phyloP scores from a whole-genome alignment of 1,139 yeast genomes.

The Spathaspora sp. region DNA sequence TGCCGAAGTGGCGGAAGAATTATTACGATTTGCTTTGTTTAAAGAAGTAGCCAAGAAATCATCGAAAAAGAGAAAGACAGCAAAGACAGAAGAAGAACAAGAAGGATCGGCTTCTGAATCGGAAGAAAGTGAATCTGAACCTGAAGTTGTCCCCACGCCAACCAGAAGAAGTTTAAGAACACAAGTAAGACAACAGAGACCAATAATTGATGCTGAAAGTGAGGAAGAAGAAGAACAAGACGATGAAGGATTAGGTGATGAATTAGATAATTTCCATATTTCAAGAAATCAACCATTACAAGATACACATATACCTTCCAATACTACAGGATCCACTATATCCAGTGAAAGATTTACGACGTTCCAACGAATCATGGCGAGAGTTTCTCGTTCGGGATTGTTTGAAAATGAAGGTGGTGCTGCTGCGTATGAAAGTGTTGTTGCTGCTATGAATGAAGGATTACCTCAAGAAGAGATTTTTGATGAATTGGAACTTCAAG shows the following conservation, averaged over 20 bases:
- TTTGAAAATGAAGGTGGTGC: slow-evolving; percentile 45
- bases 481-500: slow-evolving; percentile 47
- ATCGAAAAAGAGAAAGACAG: slow-evolving; percentile 31
- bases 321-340: slow-evolving; percentile 21
- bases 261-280: slow-evolving; percentile 24
- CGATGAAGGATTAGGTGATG: slow-evolving; percentile 24
- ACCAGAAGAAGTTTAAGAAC: slow-evolving; percentile 19
- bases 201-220: slow-evolving; percentile 6
- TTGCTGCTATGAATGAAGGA: slow-evolving; percentile 48
- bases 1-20: slow-evolving; percentile 82
- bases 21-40: slow-evolving; percentile 83
- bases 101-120: slow-evolving; percentile 25
- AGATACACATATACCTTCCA: slow-evolving; percentile 20
- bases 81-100: slow-evolving; percentile 15
- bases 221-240: no score
- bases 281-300: slow-evolving; percentile 24
- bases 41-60: slow-evolving; percentile 58
- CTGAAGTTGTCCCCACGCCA: slow-evolving; percentile 21
- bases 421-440: slow-evolving; percentile 45
- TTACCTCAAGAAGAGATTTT: slow-evolving; percentile 65
- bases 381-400: slow-evolving; percentile 44
- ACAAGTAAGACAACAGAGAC: slow-evolving; percentile 9
- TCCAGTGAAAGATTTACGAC: slow-evolving; percentile 50
- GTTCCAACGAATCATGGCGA: slow-evolving; percentile 48
- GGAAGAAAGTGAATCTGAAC: slow-evolving; percentile 20